phyloP scores from a whole-genome alignment of 192 early-diverging fungal species.

The Pilaira anomala region DNA sequence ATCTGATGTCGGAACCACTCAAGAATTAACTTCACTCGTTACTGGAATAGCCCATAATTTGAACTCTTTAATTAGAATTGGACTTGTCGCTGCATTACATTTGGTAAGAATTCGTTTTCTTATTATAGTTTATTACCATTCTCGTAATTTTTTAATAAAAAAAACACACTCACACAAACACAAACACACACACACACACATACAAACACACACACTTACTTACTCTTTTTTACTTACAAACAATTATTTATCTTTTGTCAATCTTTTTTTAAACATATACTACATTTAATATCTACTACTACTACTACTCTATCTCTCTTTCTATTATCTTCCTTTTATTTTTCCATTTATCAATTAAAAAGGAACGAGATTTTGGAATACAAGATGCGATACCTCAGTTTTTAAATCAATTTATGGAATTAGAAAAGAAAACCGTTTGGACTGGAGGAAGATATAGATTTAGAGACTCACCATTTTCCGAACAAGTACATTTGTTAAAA shows the following conservation, averaged over 20 bases:
- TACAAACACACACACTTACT: background rate
- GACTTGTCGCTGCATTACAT: constrained; percentile 80
- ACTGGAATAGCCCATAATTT: constrained; percentile 87
- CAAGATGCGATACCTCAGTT: constrained; percentile 57
- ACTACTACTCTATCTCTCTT: too few species aligned
- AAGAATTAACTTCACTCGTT: constrained; percentile 83
- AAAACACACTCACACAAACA: background rate
- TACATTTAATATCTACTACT: background rate
- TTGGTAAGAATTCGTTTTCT: constrained; percentile 49
- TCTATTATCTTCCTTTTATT: too few species aligned
- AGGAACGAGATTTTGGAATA: constrained; percentile 15
- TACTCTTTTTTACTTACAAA: too few species aligned
- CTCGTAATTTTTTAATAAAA: too few species aligned
- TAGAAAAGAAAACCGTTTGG: constrained; percentile 37
- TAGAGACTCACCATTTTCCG: constrained; percentile 24
- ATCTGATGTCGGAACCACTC: constrained; percentile 56
- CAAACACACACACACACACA: background rate
- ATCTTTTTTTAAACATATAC: background rate
- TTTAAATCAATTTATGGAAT: constrained; percentile 70
- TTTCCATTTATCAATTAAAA: too few species aligned
- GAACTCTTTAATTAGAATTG: constrained; percentile 86
- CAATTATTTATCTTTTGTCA: too few species aligned
- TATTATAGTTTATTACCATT: too few species aligned
- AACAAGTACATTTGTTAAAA: constrained; percentile 13
- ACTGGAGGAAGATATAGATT: constrained; percentile 25